These are phyloP conservation scores for Thraustochytrium sp. DNA, from an alignment of 352 stramenopile genomes.

Conservation along the genomic window DNA sequence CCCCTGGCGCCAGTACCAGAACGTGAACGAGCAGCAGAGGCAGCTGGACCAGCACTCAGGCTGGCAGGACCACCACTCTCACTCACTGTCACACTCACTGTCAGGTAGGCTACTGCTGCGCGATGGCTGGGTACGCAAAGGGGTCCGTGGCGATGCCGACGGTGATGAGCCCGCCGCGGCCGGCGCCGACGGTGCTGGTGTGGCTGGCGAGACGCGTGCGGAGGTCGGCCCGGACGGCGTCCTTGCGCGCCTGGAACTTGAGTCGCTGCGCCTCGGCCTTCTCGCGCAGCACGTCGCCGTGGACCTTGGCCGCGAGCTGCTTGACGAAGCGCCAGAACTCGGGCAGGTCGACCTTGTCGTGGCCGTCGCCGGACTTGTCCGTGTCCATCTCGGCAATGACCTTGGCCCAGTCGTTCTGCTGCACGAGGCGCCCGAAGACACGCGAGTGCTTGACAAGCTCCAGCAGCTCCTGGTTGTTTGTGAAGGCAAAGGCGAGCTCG, in stretches of 20 bases:
- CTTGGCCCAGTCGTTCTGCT: constrained; percentile 37
- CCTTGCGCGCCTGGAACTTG: neutral
- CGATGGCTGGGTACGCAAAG: neutral
- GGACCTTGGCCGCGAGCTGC: neutral
- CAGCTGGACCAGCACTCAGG: no score
- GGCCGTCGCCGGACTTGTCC: neutral
- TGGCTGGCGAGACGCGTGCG: neutral
- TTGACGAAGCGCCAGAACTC: constrained; percentile 34
- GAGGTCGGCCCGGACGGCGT: neutral
- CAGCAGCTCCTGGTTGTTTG: constrained; percentile 23
- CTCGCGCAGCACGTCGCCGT: neutral
- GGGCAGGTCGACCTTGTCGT: constrained; percentile 3
- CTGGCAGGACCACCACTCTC: no score
- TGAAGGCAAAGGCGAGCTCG: constrained; percentile 11
- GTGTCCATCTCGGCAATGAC: constrained; percentile 33
- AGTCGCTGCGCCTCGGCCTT: neutral
- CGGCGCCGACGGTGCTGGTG: neutral
- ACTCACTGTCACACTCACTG: no score
- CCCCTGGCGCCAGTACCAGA: no score
- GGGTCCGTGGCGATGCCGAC: neutral
- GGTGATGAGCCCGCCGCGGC: neutral
- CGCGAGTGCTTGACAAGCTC: constrained; percentile 24
- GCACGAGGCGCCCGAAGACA: neutral
- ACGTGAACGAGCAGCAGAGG: no score
- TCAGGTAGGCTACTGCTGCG: no score